Evolutionary conservation across 2,329 filamentous ascomycete genomes (phyloP), one percentile per base, ranked within the genome.

Genomic region (Hypomyces perniciosus): DNA sequence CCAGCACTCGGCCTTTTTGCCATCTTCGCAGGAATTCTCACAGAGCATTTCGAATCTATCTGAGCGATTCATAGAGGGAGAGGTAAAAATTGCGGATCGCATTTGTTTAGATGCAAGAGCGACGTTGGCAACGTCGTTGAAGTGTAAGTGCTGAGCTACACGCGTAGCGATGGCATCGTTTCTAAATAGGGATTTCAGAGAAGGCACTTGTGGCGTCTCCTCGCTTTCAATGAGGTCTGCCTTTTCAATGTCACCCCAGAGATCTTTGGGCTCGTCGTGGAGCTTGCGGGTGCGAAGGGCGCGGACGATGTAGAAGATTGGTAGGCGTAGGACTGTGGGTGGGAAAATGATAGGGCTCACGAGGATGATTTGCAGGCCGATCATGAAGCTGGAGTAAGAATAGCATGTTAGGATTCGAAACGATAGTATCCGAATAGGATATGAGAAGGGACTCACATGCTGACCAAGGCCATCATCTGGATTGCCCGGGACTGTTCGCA

Each of bases 1-100:
- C 56, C 56, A 57, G 45, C 56, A 57, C 31, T 56, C 54, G 8
- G n/a, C 39, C 39, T 54, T 54, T 28, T 49, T 46, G 6, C 40
- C 31, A 4, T 31, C 46, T 9, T 8, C 26, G 20, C 56, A 57
- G 1, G 50, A 26, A 8, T 13, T 44, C 43, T 53, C 41, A 30
- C 54, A 56, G 27, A 57, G 28, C 39, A 57, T 27, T 10, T 57
- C 46, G 6, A 43, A 5, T 10, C 53, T 44, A 29, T 31, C 43
- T 26, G 30, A 10, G 13, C 28, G 26, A 20, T 41, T 8, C 1
- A 4, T 28, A 2, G 8, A 10, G 4, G 3, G 5, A 3, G 45
- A 34, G 8, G 4, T 8, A 6, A 52, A 42, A 4, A 57, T 41
- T 9, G 46, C 48, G 6, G 13, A 13, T 28, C 52, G 49, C 38